Evolutionary conservation across 495 filamentous ascomycete genomes (phyloP), one percentile per base, ranked within the genome.

Genomic region (Aspergillus kassunensis): DNA sequence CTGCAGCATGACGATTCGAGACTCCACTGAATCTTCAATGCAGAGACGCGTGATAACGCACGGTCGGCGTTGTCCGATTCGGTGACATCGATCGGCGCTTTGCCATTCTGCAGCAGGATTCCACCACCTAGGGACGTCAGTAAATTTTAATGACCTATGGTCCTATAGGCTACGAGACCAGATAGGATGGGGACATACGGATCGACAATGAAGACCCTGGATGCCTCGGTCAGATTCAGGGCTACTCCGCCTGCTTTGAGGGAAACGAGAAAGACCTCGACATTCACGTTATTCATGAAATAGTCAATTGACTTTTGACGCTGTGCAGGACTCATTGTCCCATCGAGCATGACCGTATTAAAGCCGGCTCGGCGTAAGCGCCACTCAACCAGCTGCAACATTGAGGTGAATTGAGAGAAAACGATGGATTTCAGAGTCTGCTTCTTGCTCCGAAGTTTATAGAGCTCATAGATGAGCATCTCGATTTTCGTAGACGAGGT

Each of bases 61-160:
- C 31, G 90, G 91, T 8, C 93, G 86, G 18, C 82, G 85, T 72
- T 97, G 93, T 27, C 93, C 93, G 55, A 98, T 98, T 37, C 93
- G 90, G 71, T 98, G 93, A 65, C 95, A 96, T 55, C 93, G 86
- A 66, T 98, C 93, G 3, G 91, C 92, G 53, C 85, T 89, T 63
- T 98, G 93, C 92, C 93, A 97, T 76, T 98, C 93, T 4, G 91
- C 91, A 18, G 91, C 90, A 4, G 92, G 92, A 55, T 97, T 97
- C 92, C 92, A 96, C 91, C 91, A 96, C 48, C 85, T 88, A 60
- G 45, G 3, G 19, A 23, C 20, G 16, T 31, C 31, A 53, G 44
- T 18, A 43, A 44, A 29, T n/a, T n/a, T n/a, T n/a, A n/a, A n/a
- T n/a, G n/a, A n/a, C n/a, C n/a, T n/a, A n/a, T n/a, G n/a, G n/a